A percentile compares a stretch with the other conserved stretches of the same genome.
Conservation (phyloP, 78 protist species). For the Cavenderia fasciculata region DNA sequence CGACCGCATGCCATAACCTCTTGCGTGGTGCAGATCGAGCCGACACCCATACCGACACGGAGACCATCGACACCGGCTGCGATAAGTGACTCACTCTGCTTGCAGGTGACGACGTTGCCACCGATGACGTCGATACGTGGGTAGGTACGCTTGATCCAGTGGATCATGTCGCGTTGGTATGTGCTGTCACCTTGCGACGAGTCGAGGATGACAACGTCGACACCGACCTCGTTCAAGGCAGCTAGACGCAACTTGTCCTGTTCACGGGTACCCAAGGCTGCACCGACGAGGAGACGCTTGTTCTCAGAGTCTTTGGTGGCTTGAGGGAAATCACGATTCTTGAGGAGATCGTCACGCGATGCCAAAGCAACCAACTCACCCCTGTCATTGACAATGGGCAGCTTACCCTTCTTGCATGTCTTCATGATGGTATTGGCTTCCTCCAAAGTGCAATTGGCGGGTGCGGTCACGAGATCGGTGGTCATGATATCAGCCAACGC, state of each 20-base stretch:
- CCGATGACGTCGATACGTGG: constrained; percentile 84
- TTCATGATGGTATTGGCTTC: constrained; percentile 87
- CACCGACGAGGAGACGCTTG: constrained; percentile 86
- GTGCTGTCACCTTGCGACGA: constrained; percentile 85
- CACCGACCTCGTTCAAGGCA: constrained; percentile 78
- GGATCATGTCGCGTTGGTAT: constrained; percentile 77
- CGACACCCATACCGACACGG: constrained; percentile 97
- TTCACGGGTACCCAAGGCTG: constrained; percentile 85
- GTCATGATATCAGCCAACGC: constrained; percentile 88
- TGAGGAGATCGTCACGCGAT: constrained; percentile 88
- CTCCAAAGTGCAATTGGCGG: constrained; percentile 76
- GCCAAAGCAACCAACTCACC: constrained; percentile 85
- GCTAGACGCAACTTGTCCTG: constrained; percentile 81
- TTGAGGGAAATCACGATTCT: constrained; percentile 86
- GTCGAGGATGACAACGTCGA: constrained; percentile 89
- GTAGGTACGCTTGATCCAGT: constrained; percentile 44
- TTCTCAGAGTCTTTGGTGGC: constrained; percentile 78
- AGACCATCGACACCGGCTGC: constrained; percentile 95
- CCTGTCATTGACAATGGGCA: constrained; percentile 90
- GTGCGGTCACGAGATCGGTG: constrained; percentile 59
- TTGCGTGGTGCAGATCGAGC: constrained; percentile 97
- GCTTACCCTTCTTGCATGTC: constrained; percentile 82
- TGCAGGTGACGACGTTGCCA: constrained; percentile 94
- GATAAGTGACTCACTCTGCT: constrained; percentile 89
- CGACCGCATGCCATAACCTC: constrained; percentile 78